Evolutionary conservation across 2,329 filamentous ascomycete genomes (phyloP).

Genomic region (Aspergillus sp.): DNA sequence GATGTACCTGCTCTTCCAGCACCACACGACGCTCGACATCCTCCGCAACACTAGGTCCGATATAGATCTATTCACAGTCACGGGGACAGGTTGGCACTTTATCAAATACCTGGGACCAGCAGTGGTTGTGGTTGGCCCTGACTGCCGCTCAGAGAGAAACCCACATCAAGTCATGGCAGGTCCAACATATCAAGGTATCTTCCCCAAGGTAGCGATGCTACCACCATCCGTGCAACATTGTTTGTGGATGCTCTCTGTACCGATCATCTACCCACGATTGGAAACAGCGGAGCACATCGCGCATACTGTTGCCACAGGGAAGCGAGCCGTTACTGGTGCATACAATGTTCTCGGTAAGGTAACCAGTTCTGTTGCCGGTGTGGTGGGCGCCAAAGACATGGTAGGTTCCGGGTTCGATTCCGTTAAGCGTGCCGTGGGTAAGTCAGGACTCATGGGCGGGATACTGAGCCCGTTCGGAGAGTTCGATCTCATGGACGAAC

Average conservation of each 20-base stretch:
- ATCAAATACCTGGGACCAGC: constrained; percentile 92
- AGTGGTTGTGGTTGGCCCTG: constrained; percentile 80
- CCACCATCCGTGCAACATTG: constrained; percentile 94
- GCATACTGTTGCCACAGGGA: constrained; percentile 85
- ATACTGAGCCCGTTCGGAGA: constrained; percentile 95
- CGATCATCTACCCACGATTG: constrained; percentile 80
- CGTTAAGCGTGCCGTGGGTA: constrained; percentile 94
- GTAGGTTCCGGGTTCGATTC: constrained; percentile 89
- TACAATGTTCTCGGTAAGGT: constrained; percentile 96
- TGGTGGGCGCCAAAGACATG: constrained; percentile 89
- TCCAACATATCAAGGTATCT: constrained; percentile 93
- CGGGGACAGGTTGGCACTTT: constrained; percentile 97
- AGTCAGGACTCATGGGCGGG: constrained; percentile 89
- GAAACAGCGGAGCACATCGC: constrained; percentile 88
- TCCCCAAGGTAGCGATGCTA: constrained; percentile 86
- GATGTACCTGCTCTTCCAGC: constrained; percentile 97
- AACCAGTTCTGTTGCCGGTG: constrained; percentile 87
- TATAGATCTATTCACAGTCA: constrained; percentile 89
- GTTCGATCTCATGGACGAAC: constrained; percentile 85
- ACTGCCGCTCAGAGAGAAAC: constrained; percentile 86
- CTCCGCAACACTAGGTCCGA: constrained; percentile 84
- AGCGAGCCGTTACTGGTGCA: constrained; percentile 91
- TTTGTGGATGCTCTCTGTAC: constrained; percentile 90
- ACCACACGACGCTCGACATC: constrained; percentile 92
- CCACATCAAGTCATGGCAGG: constrained; percentile 90